Evolutionary conservation across 2,329 filamentous ascomycete genomes (phyloP), one percentile per base, ranked within the genome.

Genomic region (Davidsoniella virescens): DNA sequence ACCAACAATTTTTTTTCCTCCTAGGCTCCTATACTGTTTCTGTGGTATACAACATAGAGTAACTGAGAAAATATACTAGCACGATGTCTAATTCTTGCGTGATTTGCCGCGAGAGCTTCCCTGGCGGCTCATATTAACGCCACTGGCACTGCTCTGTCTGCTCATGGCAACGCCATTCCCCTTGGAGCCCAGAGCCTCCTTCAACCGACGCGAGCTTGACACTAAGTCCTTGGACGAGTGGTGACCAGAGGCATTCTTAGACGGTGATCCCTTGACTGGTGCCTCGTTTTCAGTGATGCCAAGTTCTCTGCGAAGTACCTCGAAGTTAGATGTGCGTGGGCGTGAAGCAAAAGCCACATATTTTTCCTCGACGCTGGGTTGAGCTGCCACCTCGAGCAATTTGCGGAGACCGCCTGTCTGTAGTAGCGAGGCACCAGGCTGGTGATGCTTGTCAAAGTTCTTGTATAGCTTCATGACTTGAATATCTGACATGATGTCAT

Each of bases 401-500:
- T 67, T 71, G 48, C 73, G 71, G 50, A 73, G 67, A 25, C 74
- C 73, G 52, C 70, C 71, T 40, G 69, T 65, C 4, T 66, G 64
- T 52, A 76, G 71, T n/a, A 79, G 67, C 51, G 76, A 75, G 29
- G 74, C 67, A 2, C 75, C 75, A 2, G 67, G 64, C 53, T 72
- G 73, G 57, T 76, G 68, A 4, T 63, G 63, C 51, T 67, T 64
- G 57, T 75, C 71, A 55, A 78, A 80, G 55, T 72, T 70, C 59
- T 71, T 71, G 56, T 75, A 71, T 54, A 72, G 68, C 36, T 71
- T 71, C 65, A 82, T 76, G 44, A 80, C 70, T 8, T 70, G 67
- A 25, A 79, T 61, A 48, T 79, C 77, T 6, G 70, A 71, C 29
- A 64, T 63, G 41, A 76, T 67, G 52, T 78, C 74, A 37, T 76